phyloP scores from a whole-genome alignment of 129 eudicot genomes.

The Logfia minima region DNA sequence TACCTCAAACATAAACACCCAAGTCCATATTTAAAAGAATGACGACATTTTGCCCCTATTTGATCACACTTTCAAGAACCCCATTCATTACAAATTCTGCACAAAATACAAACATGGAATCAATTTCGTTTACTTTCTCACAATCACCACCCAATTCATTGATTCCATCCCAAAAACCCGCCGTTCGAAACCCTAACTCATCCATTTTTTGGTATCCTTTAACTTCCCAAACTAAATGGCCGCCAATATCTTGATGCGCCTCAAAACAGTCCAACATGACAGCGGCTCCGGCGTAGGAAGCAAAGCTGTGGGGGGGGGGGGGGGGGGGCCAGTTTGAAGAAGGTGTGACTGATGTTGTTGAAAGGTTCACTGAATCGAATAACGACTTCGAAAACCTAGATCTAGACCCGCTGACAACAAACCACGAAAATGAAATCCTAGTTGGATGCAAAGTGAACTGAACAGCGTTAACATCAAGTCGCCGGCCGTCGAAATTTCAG shows the following conservation, averaged over 20 bases:
- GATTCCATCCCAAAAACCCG: not conserved
- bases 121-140: not conserved
- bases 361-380: slow-evolving; percentile 85
- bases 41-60: slow-evolving; percentile 33
- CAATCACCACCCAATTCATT: not conserved
- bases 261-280: slow-evolving; percentile 32
- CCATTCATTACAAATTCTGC: slow-evolving; percentile 33
- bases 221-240: not conserved
- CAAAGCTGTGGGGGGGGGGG: slow-evolving; percentile 92
- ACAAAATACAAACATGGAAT: slow-evolving; percentile 15
- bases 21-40: slow-evolving; percentile 19
- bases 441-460: too few species aligned
- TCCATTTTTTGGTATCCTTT: not conserved
- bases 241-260: slow-evolving; percentile 27
- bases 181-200: not conserved
- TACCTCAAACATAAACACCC: too few species aligned
- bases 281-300: slow-evolving; percentile 44
- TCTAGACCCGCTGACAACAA: too few species aligned
- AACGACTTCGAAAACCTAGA: too few species aligned
- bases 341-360: slow-evolving; percentile 86
- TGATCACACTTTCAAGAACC: slow-evolving; percentile 28
- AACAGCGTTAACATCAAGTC: too few species aligned
- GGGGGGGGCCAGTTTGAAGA: slow-evolving; percentile 98
- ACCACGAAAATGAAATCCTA: too few species aligned
- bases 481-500: too few species aligned